Evolutionary conservation across 495 filamentous ascomycete species (phyloP).

Genomic region (Neurospora intermedia): DNA sequence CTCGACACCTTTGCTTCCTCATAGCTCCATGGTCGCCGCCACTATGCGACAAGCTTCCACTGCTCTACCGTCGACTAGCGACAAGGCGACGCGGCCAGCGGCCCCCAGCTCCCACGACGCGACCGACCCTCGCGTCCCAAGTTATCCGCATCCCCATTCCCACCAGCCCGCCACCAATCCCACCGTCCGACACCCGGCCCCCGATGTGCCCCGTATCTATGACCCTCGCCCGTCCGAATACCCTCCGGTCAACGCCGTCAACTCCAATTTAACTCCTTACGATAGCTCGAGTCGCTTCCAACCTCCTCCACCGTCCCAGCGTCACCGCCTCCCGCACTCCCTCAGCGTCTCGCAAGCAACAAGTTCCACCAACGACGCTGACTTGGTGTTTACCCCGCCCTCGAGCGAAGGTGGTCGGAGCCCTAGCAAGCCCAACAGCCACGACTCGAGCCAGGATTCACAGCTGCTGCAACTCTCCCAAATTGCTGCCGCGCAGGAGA

Average conservation of each 20-base stretch:
- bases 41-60: background rate
- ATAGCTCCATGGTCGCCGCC: background rate
- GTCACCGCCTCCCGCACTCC: slow-evolving; percentile 20
- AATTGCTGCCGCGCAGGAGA: slow-evolving; percentile 40
- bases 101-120: slow-evolving; percentile 1
- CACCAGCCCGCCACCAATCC: slow-evolving; percentile 14
- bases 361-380: slow-evolving; percentile 29
- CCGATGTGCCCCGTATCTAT: background rate
- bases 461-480: slow-evolving; percentile 44
- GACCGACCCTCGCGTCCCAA: background rate
- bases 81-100: background rate
- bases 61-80: background rate
- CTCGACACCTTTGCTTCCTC: slow-evolving; percentile 8
- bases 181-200: slow-evolving; percentile 10
- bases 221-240: slow-evolving; percentile 5
- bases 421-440: slow-evolving; percentile 22
- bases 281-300: background rate
- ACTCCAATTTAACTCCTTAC: background rate
- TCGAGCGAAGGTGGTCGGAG: slow-evolving; percentile 33
- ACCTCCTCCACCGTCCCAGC: slow-evolving; percentile 5
- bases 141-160: background rate
- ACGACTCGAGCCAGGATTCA: slow-evolving; percentile 34
- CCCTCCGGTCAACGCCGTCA: background rate
- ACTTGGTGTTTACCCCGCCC: slow-evolving; percentile 36
- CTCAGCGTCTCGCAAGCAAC: slow-evolving; percentile 34